phyloP scores from a whole-genome alignment of 1,139 yeast genomes.

The Yamadazyma songkhlaensis region DNA sequence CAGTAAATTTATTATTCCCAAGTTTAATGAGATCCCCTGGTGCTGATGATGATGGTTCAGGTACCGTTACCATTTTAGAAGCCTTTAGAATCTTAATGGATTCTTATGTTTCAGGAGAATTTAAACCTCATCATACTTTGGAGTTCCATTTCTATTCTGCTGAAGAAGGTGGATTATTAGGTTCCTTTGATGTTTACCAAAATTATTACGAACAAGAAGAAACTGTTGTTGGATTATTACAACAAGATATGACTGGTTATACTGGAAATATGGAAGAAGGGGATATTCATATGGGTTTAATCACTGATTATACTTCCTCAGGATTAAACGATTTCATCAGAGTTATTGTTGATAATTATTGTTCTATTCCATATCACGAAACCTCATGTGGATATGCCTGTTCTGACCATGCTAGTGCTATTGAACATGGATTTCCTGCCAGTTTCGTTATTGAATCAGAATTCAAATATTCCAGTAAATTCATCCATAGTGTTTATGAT shows the following conservation, averaged over 20 bases:
- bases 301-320: constrained; percentile 68
- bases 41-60: constrained; percentile 94
- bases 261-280: constrained; percentile 52
- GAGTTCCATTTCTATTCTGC: constrained; percentile 96
- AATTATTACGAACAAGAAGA: constrained; percentile 45
- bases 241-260: constrained; percentile 95
- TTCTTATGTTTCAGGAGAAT: constrained; percentile 29
- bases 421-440: constrained; percentile 79
- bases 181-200: constrained; percentile 76
- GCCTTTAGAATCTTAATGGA: constrained; percentile 61
- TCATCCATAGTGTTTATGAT: constrained; percentile 75
- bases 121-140: constrained; percentile 65
- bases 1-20: constrained; percentile 76
- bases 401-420: constrained; percentile 88
- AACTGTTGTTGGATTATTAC: constrained; percentile 77
- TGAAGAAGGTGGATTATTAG: constrained; percentile 90
- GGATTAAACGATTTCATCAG: constrained; percentile 63
- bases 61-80: constrained; percentile 77
- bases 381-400: constrained; percentile 90
- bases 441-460: constrained; percentile 79
- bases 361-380: constrained; percentile 66
- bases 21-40: constrained; percentile 78
- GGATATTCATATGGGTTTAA: constrained; percentile 73
- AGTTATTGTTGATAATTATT: constrained; percentile 56
- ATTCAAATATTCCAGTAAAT: constrained; percentile 60